Evolutionary conservation across 176 grass and related monocot species (phyloP), one percentile per base, ranked within the genome.

Genomic region (Eremochloa ophiuroides): DNA sequence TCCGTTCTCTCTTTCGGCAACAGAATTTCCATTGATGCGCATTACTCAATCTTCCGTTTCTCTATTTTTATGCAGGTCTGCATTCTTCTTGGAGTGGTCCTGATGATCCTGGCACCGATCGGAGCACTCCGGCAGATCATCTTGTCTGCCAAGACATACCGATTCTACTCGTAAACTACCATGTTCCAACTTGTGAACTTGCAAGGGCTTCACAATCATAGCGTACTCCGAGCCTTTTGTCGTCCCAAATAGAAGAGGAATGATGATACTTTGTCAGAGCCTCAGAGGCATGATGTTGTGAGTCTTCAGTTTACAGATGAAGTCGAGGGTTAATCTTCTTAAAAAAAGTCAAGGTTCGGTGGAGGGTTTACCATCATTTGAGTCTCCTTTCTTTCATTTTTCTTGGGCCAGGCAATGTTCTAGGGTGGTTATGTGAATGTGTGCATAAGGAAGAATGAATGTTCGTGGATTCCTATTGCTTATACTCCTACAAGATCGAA

Each of bases 91-190:
- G 95, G 95, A 55, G 30, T 94, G 14, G 25, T 91, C 7, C 75
- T 98, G 65, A 98, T 94, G 95, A 10, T 89, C 41, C 43, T 98
- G 61, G 62, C 90, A 37, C 89, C 95, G 2, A 98, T 98, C 55
- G 95, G 95, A 85, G 95, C 85, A 66, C 74, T 98, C 3, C 79
- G 95, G 66, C 83, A 92, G 66, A 98, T 98, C 64, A 85, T 98
- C 58, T 3, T 93, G 30, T 53, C 86, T 0, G 71, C 90, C 30
- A 93, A 91, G 51, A 85, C 33, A 10, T 98, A 94, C 77, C 26
- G 5, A 5, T 98, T 98, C 75, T 98, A 87, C 74, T 71, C 69
- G 0, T 71, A 18, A 47, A 47, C 23, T 17, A 17, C 46, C 42
- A 6, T 48, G 7, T 22, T 66, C 31, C 5, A 14, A 44, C 2